phyloP scores from a whole-genome alignment of 176 grass and related monocot genomes.

The Bothriochloa decipiens region DNA sequence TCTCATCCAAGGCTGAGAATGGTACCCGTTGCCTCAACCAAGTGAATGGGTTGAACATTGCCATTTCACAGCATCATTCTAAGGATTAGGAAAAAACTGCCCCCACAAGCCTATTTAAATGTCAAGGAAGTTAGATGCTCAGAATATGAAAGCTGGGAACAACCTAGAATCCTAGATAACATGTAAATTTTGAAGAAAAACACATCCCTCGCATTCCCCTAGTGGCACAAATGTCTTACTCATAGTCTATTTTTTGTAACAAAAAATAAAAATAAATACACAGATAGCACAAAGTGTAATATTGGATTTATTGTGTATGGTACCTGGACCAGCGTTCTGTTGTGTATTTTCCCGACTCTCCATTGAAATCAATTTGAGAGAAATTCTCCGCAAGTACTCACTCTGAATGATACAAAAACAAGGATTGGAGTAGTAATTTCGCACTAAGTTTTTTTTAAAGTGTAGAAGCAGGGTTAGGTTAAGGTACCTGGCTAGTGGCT shows the following conservation, averaged over 20 bases:
- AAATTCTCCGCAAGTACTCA: slow-evolving; percentile 88
- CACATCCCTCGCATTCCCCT: neutral
- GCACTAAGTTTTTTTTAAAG: too few species aligned
- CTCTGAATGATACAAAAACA: slow-evolving; percentile 47
- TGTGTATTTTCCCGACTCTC: slow-evolving; percentile 59
- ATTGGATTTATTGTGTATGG: neutral
- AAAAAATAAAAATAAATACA: neutral
- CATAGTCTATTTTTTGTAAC: neutral
- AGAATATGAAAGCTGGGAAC: neutral
- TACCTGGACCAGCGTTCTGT: slow-evolving; percentile 33
- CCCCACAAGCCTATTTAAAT: neutral
- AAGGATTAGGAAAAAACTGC: neutral
- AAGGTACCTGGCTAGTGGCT: slow-evolving; percentile 61
- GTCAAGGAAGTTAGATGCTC: neutral
- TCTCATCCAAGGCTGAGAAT: neutral
- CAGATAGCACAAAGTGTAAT: neutral
- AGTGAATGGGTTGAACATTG: neutral
- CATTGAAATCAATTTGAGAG: slow-evolving; percentile 88
- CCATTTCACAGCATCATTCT: neutral
- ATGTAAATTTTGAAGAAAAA: neutral
- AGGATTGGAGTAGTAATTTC: slow-evolving; percentile 40
- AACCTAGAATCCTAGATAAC: neutral
- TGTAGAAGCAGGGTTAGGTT: too few species aligned
- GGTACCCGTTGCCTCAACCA: neutral
- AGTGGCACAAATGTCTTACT: neutral